Conservation (phyloP, 139 green algal species). For the Dunaliella sp. region DNA sequence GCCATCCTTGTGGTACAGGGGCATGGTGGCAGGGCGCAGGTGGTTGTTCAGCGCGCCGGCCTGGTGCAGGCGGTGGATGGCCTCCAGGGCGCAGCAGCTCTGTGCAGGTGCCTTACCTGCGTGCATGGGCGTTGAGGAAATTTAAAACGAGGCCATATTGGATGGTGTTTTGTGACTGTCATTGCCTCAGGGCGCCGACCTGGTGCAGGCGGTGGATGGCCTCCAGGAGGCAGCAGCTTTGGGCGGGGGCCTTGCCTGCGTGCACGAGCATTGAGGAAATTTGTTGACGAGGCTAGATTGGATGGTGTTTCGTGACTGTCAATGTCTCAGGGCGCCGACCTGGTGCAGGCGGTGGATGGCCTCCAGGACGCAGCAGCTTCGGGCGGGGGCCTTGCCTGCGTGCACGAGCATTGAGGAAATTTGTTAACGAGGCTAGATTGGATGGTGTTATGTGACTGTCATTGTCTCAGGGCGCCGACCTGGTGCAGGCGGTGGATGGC, state of each 20-base stretch:
- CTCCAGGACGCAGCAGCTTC: background rate
- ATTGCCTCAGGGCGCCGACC: background rate
- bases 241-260: background rate
- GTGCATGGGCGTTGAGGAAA: too few species aligned
- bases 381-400: background rate
- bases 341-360: background rate
- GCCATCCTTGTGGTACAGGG: background rate
- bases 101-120: background rate
- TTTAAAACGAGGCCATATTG: too few species aligned
- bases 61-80: background rate
- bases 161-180: too few species aligned
- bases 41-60: background rate
- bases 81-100: background rate
- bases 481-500: background rate
- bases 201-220: background rate
- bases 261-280: too few species aligned
- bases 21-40: background rate
- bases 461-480: background rate
- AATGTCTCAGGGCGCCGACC: background rate
- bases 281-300: too few species aligned
- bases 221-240: background rate
- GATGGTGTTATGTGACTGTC: too few species aligned
- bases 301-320: too few species aligned
- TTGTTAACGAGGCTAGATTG: too few species aligned
- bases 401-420: too few species aligned